Evolutionary conservation across 768 basidiomycete genomes (phyloP), one percentile per base, ranked within the genome.

Genomic region (Rhizopogon salebrosus): DNA sequence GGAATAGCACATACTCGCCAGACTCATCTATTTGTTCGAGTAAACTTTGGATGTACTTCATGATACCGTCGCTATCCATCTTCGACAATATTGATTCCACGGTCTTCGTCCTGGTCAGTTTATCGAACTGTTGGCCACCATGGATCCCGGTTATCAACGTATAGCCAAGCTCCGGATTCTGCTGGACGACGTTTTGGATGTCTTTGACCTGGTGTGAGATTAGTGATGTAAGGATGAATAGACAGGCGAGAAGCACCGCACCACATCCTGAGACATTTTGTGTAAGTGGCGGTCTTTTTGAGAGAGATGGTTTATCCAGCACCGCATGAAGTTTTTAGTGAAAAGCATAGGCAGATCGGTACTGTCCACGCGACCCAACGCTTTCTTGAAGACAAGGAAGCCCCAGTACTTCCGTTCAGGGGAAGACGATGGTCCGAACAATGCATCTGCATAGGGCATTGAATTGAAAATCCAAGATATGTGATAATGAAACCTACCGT

Each of bases 251-350:
- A 40, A 35, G 2, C 14, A 39, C 55, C 85, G 40, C 60, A 89
- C 95, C 64, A 92, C 85, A 67, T 90, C 84, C 53, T 79, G 80
- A 2, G 95, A 92, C 16, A 87, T 85, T 69, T 92, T 94, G 73
- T 95, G 90, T 41, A 98, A 71, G 64, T 93, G 88, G 48, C 93
- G 81, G 67, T 98, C 95, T 41, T 78, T 78, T 50, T 90, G 85
- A 0, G 92, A 89, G 20, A 99, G 77, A 67, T 98, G 94, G 64
- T 95, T 95, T 54, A 95, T 95, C 92, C 95, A 95, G 35, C 87
- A 87, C 35, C 93, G 85, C 89, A 98, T 94, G 62, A 97, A 90
- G 66, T 97, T 94, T 61, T 87, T 87, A 18, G 91, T 95, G 67
- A 99, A 94, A 31, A 98, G 75, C 79, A 92, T 85, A 0, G 91